phyloP scores from a whole-genome alignment of 176 grass and related monocot species.

The Rhynchospora breviuscula region DNA sequence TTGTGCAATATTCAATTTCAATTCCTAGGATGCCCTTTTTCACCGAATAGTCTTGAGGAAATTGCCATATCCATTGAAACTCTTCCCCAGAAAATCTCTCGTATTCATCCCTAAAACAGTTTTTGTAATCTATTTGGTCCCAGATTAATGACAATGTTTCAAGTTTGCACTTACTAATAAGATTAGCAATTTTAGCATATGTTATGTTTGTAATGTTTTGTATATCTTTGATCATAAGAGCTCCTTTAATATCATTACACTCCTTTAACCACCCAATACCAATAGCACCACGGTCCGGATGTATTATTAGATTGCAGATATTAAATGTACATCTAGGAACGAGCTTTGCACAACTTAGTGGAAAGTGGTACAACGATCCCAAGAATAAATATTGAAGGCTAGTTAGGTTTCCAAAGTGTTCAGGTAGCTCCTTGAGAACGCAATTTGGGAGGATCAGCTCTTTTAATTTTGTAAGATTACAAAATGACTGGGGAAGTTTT shows the following conservation, averaged over 20 bases:
- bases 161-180: background rate
- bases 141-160: background rate
- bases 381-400: background rate
- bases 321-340: background rate
- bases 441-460: background rate
- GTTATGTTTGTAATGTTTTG: background rate
- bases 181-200: background rate
- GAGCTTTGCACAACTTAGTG: background rate
- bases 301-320: background rate
- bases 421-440: background rate
- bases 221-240: background rate
- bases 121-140: no score
- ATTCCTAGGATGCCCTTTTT: background rate
- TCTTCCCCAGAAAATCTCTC: no score
- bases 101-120: no score
- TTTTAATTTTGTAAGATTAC: slow-evolving; percentile 4
- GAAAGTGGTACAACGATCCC: background rate
- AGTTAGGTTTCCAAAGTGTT: background rate
- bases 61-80: no score
- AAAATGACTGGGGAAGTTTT: slow-evolving; percentile 15
- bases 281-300: background rate
- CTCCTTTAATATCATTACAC: background rate
- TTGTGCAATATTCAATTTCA: background rate
- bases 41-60: background rate
- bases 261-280: slow-evolving; percentile 13